Evolutionary conservation across 345 rosid species (phyloP).

Genomic region (Bruguiera sexangula): DNA sequence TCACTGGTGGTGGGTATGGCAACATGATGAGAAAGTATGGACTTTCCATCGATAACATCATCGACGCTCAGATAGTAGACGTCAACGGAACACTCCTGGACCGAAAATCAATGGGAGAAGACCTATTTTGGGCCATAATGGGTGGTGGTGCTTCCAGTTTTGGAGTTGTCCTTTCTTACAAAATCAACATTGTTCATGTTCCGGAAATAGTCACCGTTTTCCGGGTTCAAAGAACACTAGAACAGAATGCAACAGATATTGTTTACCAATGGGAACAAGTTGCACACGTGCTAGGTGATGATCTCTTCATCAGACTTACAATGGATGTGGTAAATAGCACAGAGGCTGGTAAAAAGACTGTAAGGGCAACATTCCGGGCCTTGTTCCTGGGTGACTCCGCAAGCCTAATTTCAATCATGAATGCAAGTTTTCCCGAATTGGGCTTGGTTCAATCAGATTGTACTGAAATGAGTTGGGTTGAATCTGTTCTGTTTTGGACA

Average conservation of each 20-base stretch:
- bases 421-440: background rate
- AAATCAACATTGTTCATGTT: conserved; percentile 10
- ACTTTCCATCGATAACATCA: conserved; percentile 2
- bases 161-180: conserved; percentile 11
- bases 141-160: conserved; percentile 15
- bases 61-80: conserved; percentile 5
- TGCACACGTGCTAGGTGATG: conserved; percentile 6
- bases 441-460: conserved; percentile 12
- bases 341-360: background rate
- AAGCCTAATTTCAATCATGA: conserved; percentile 4
- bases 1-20: conserved; percentile 13
- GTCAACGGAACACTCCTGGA: conserved; percentile 11
- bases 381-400: conserved; percentile 6
- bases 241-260: conserved; percentile 11
- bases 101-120: conserved; percentile 12
- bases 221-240: conserved; percentile 4
- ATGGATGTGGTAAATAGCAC: background rate
- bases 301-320: conserved; percentile 7
- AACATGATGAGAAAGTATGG: conserved; percentile 15
- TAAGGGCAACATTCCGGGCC: conserved; percentile 1
- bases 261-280: conserved; percentile 10
- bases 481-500: conserved; percentile 22
- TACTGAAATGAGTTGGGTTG: conserved; percentile 9
- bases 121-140: conserved; percentile 12
- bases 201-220: conserved; percentile 10